Conservation (phyloP, 2,329 filamentous ascomycete species). For the Ophiostoma australiae region DNA sequence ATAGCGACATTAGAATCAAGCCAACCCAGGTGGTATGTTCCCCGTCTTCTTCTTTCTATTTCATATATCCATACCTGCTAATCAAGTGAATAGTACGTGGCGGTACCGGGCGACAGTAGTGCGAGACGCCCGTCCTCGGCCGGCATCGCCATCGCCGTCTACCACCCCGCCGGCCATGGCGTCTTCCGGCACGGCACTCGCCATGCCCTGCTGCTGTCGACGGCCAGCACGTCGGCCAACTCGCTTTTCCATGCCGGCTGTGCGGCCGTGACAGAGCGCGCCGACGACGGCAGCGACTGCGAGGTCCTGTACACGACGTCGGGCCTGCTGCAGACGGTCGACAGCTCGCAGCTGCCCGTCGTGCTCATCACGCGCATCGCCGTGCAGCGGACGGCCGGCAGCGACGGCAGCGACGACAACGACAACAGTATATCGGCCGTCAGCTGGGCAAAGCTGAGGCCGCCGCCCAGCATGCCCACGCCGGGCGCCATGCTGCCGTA, state of each 20-base stretch:
- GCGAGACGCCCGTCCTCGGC: not conserved
- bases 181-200: slow-evolving; percentile 35
- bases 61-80: not conserved
- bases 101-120: not conserved
- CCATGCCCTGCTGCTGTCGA: slow-evolving; percentile 42
- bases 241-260: slow-evolving; percentile 46
- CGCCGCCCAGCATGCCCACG: slow-evolving; percentile 43
- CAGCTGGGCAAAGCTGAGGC: slow-evolving; percentile 41
- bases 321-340: slow-evolving; percentile 38
- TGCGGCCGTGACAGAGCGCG: slow-evolving; percentile 36
- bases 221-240: slow-evolving; percentile 38
- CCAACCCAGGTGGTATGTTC: not conserved
- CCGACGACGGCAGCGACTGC: not conserved
- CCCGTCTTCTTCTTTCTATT: not conserved
- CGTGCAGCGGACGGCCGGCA: slow-evolving; percentile 29
- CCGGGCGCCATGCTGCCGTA: slow-evolving; percentile 60
- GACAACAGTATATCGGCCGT: slow-evolving; percentile 32
- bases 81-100: not conserved
- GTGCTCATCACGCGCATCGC: slow-evolving; percentile 45
- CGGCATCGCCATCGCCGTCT: not conserved
- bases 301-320: slow-evolving; percentile 46
- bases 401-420: too few species aligned
- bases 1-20: not conserved
- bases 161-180: slow-evolving; percentile 23
- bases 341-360: slow-evolving; percentile 38